phyloP scores from a whole-genome alignment of 371 early-diverging fungal species.

The Mortierella sp. region DNA sequence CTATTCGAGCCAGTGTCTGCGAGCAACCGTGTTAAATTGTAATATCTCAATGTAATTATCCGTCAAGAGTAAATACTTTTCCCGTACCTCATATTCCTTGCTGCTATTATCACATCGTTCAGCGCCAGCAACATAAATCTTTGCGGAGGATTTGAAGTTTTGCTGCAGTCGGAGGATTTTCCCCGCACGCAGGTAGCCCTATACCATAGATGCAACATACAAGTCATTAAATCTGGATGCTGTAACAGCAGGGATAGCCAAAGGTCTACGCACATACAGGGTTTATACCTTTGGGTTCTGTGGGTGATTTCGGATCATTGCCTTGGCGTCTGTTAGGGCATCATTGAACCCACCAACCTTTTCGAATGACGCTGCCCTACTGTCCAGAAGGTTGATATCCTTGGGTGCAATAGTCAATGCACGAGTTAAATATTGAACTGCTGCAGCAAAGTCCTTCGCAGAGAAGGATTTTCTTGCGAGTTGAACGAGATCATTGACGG shows the following conservation, averaged over 20 bases:
- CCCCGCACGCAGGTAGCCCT: constrained; percentile 51
- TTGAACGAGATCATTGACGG: constrained; percentile 49
- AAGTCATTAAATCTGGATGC: not conserved
- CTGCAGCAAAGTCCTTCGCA: constrained; percentile 27
- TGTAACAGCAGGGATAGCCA: too few relatives aligned
- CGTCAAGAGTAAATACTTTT: not conserved
- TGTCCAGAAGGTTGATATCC: constrained; percentile 52
- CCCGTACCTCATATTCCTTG: constrained; percentile 38
- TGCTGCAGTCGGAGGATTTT: constrained; percentile 40
- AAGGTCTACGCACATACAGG: not conserved
- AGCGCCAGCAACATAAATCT: constrained; percentile 35
- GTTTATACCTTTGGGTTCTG: constrained; percentile 37
- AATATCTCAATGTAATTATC: not conserved
- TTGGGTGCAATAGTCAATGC: constrained; percentile 39
- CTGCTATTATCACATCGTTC: constrained; percentile 32
- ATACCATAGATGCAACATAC: not conserved
- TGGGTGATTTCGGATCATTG: constrained; percentile 37
- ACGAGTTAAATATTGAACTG: constrained; percentile 30
- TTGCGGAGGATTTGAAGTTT: constrained; percentile 26
- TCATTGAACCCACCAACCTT: constrained; percentile 30
- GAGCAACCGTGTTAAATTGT: too few relatives aligned
- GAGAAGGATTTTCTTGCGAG: constrained; percentile 31
- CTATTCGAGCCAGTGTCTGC: constrained; percentile 33
- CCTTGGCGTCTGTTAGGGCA: constrained; percentile 36
- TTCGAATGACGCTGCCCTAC: constrained; percentile 40